Evolutionary conservation across 2,329 filamentous ascomycete genomes (phyloP).

Genomic region (Shiraia bambusicola): DNA sequence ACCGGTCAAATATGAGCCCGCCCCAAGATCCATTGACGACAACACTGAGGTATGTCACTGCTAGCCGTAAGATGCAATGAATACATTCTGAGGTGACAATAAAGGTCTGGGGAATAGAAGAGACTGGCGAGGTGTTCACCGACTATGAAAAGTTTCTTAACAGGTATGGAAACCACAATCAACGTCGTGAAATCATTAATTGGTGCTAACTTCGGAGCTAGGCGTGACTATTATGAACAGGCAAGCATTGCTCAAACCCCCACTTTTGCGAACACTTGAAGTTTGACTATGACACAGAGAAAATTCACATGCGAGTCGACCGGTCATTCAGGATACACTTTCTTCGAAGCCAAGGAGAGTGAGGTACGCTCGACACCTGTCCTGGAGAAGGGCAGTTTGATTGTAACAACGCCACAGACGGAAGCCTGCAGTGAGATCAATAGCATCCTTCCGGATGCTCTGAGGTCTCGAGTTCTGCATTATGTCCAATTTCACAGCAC

Average conservation of each 20-base stretch:
- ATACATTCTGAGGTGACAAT: conserved; percentile 28
- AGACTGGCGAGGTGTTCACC: conserved; percentile 86
- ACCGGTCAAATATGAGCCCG: conserved; percentile 78
- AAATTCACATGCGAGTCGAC: conserved; percentile 96
- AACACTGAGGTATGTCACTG: conserved; percentile 69
- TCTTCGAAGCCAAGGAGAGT: conserved; percentile 88
- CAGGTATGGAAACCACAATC: conserved; percentile 59
- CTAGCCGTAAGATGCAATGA: conserved; percentile 9
- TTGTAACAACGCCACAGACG: conserved; percentile 43
- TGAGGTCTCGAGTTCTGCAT: conserved; percentile 87
- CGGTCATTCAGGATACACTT: conserved; percentile 85
- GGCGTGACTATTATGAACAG: conserved; percentile 92
- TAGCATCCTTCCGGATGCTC: conserved; percentile 82
- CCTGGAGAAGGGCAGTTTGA: conserved; percentile 25
- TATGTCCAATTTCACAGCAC: conserved; percentile 88
- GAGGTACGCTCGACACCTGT: conserved; percentile 64
- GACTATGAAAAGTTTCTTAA: conserved; percentile 86
- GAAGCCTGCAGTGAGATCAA: conserved; percentile 84
- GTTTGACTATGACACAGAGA: conserved; percentile 55
- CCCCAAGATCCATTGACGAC: conserved; percentile 74
- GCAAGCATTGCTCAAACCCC: conserved; percentile 50
- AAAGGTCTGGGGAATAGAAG: conserved; percentile 87
- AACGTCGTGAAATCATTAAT: conserved; percentile 21
- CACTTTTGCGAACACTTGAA: neutral
- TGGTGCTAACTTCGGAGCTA: conserved; percentile 43